These are phyloP conservation scores for Hanseniaspora lindneri DNA, from an alignment of 805 yeast genomes.

Conservation along the genomic window DNA sequence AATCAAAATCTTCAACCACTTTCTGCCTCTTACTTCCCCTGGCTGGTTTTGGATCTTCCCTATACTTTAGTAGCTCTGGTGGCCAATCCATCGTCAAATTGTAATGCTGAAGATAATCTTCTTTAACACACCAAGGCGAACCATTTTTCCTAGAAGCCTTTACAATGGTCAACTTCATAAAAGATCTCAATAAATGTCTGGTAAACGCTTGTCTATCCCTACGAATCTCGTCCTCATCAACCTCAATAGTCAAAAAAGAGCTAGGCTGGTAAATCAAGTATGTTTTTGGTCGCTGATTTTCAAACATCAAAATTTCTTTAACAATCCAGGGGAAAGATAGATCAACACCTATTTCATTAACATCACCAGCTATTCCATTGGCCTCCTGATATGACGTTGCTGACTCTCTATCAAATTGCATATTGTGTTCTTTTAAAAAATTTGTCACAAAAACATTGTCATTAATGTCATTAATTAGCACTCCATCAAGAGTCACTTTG, in stretches of 20 bases:
- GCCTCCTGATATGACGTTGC: background rate
- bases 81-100: constrained; percentile 30
- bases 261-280: constrained; percentile 12
- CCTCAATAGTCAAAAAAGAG: constrained; percentile 22
- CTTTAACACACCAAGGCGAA: constrained; percentile 91
- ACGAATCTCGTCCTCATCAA: constrained; percentile 59
- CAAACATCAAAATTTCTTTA: background rate
- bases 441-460: constrained; percentile 15
- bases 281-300: background rate
- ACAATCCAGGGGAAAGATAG: constrained; percentile 6
- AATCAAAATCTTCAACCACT: background rate
- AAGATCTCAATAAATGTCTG: constrained; percentile 79
- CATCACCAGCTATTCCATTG: background rate
- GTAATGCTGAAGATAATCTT: constrained; percentile 38
- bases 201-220: constrained; percentile 82
- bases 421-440: constrained; percentile 5
- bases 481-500: background rate
- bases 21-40: background rate
- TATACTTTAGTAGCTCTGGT: constrained; percentile 24
- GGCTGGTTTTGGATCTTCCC: constrained; percentile 21
- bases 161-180: constrained; percentile 57
- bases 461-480: constrained; percentile 22
- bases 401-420: constrained; percentile 6
- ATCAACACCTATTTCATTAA: constrained; percentile 12
- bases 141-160: constrained; percentile 73